Evolutionary conservation across 495 filamentous ascomycete genomes (phyloP).

Genomic region (Aspergillus panamensis): DNA sequence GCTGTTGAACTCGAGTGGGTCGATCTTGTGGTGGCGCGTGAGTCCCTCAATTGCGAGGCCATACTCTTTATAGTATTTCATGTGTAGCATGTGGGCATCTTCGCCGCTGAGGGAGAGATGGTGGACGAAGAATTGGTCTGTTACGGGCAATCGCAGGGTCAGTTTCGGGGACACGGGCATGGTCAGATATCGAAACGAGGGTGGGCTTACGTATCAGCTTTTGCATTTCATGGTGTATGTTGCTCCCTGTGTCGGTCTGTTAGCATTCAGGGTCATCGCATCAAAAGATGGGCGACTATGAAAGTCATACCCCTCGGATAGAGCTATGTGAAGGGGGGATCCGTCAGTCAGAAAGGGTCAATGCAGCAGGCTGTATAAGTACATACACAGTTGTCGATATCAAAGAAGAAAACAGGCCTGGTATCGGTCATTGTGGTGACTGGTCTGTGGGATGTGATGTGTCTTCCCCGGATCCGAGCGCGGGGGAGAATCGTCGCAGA

Average conservation of each 20-base stretch:
- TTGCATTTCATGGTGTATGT: slow-evolving; percentile 72
- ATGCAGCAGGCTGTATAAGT: background rate
- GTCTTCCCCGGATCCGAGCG: slow-evolving; percentile 3
- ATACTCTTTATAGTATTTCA: slow-evolving; percentile 91
- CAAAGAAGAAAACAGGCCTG: slow-evolving; percentile 75
- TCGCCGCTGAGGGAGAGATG: slow-evolving; percentile 69
- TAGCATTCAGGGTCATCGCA: slow-evolving; percentile 15
- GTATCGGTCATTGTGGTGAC: slow-evolving; percentile 27
- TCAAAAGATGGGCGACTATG: background rate
- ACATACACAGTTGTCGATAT: slow-evolving; percentile 95
- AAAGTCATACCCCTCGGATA: slow-evolving; percentile 48
- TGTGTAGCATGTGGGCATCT: slow-evolving; percentile 78
- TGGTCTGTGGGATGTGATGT: background rate
- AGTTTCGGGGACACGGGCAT: background rate
- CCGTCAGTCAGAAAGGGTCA: slow-evolving; percentile 9
- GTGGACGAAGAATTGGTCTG: slow-evolving; percentile 73
- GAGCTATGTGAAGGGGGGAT: slow-evolving; percentile 35
- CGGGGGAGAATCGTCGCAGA: too few relatives aligned
- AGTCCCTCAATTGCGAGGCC: slow-evolving; percentile 95
- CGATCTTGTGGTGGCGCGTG: slow-evolving; percentile 90
- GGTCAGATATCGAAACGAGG: background rate
- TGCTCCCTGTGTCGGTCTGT: slow-evolving; percentile 46
- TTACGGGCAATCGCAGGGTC: background rate
- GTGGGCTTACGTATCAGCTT: slow-evolving; percentile 55
- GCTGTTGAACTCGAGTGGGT: slow-evolving; percentile 89